Conservation (phyloP, 2,329 filamentous ascomycete species). For the Talaromyces pinophilus region DNA sequence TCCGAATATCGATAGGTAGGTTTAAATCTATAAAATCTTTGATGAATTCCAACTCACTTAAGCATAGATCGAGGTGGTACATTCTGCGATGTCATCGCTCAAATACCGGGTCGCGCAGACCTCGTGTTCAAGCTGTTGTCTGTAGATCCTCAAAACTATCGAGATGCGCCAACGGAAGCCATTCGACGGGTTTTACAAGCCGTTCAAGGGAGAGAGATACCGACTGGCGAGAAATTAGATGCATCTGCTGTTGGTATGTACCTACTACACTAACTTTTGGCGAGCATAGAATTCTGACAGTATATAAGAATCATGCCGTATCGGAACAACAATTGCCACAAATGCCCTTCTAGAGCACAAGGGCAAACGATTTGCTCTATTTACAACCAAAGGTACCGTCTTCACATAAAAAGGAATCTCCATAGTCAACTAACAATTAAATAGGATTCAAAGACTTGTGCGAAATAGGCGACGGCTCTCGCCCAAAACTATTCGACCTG, state of each 20-base stretch:
- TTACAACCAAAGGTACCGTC: slow-evolving; percentile 66
- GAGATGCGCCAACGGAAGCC: slow-evolving; percentile 70
- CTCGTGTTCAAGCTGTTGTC: slow-evolving; percentile 37
- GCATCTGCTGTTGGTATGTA: slow-evolving; percentile 38
- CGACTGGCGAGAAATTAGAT: slow-evolving; percentile 24
- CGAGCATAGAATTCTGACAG: neutral
- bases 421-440: neutral
- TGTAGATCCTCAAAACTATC: slow-evolving; percentile 33
- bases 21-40: neutral
- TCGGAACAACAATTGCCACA: slow-evolving; percentile 91
- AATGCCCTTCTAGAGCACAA: slow-evolving; percentile 85
- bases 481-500: slow-evolving; percentile 82
- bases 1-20: neutral
- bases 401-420: neutral
- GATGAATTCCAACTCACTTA: neutral
- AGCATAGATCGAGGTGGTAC: slow-evolving; percentile 32
- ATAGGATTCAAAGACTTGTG: slow-evolving; percentile 74
- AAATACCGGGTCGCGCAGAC: slow-evolving; percentile 29
- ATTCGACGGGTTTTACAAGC: slow-evolving; percentile 69
- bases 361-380: slow-evolving; percentile 79
- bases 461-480: slow-evolving; percentile 81
- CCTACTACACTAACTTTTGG: neutral
- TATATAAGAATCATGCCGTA: slow-evolving; percentile 56
- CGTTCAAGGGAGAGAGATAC: slow-evolving; percentile 26
- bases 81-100: slow-evolving; percentile 34